Evolutionary conservation across 2,329 filamentous ascomycete genomes (phyloP).

Genomic region (Apiospora aurea): DNA sequence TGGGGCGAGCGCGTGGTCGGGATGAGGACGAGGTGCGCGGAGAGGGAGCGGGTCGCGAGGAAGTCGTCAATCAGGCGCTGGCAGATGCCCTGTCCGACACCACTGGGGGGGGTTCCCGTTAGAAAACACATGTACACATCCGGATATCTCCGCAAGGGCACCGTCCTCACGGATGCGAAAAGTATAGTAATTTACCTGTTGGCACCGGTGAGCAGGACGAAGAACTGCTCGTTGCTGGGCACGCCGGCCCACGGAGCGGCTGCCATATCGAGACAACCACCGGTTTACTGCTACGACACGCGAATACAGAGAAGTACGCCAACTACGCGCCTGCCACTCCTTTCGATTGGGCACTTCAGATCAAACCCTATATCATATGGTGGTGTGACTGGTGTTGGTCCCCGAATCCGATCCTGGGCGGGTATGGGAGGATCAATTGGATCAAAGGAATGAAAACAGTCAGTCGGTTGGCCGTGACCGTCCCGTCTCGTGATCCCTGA

Average conservation of each 20-base stretch:
- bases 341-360: background rate
- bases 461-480: background rate
- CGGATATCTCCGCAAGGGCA: no score
- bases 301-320: background rate
- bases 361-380: background rate
- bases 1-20: constrained; percentile 79
- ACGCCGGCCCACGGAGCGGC: constrained; percentile 41
- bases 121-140: background rate
- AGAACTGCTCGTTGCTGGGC: constrained; percentile 42
- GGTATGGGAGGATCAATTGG: constrained; percentile 21
- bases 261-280: constrained; percentile 30
- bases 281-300: background rate
- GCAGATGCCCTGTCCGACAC: constrained; percentile 84
- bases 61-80: constrained; percentile 91
- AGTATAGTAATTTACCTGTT: constrained; percentile 39
- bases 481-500: background rate
- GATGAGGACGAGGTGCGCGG: constrained; percentile 77
- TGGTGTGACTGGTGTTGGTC: background rate
- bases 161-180: constrained; percentile 24
- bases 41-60: constrained; percentile 70
- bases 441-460: background rate
- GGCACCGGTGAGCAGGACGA: constrained; percentile 42
- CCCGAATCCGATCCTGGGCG: background rate
- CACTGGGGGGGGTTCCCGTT: constrained; percentile 58
- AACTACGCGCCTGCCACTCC: background rate